phyloP scores from a whole-genome alignment of 805 yeast genomes.

The Debaryomyces hansenii region DNA sequence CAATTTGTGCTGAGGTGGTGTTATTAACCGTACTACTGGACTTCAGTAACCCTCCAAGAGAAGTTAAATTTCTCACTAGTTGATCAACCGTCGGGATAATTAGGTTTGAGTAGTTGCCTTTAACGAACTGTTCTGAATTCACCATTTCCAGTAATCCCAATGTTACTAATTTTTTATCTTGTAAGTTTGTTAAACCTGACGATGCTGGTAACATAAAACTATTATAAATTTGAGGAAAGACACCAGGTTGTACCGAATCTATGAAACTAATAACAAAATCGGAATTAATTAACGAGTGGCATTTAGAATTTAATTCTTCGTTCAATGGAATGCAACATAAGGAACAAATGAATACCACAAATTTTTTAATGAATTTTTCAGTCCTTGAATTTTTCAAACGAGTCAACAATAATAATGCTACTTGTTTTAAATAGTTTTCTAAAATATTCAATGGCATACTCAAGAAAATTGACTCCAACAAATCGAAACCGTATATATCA shows the following conservation, averaged over 20 bases:
- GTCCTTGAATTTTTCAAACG: constrained; percentile 80
- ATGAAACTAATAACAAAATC: constrained; percentile 61
- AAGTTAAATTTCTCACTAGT: constrained; percentile 26
- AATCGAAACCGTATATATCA: constrained; percentile 82
- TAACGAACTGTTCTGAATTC: constrained; percentile 17
- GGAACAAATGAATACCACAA: constrained; percentile 55
- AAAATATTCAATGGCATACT: constrained; percentile 52
- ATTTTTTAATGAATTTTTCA: constrained; percentile 72
- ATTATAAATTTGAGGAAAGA: constrained; percentile 50
- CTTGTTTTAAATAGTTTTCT: constrained; percentile 60
- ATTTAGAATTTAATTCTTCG: constrained; percentile 24
- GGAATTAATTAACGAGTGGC: constrained; percentile 19
- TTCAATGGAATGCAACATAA: constrained; percentile 44
- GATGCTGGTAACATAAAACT: constrained; percentile 56
- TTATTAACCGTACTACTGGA: constrained; percentile 4
- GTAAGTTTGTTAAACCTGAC: constrained; percentile 46
- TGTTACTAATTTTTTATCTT: constrained; percentile 54
- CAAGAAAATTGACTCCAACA: constrained; percentile 67
- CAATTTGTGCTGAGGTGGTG: constrained; percentile 9
- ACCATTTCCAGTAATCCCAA: constrained; percentile 52
- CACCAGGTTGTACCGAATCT: constrained; percentile 68
- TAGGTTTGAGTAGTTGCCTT: constrained; percentile 19
- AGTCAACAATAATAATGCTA: constrained; percentile 74
- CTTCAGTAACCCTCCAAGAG: constrained; percentile 28
- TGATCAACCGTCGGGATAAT: constrained; percentile 32